These are phyloP conservation scores for Pyrenophora seminiperda DNA, from an alignment of 2,329 filamentous ascomycete species.

Conservation along the genomic window DNA sequence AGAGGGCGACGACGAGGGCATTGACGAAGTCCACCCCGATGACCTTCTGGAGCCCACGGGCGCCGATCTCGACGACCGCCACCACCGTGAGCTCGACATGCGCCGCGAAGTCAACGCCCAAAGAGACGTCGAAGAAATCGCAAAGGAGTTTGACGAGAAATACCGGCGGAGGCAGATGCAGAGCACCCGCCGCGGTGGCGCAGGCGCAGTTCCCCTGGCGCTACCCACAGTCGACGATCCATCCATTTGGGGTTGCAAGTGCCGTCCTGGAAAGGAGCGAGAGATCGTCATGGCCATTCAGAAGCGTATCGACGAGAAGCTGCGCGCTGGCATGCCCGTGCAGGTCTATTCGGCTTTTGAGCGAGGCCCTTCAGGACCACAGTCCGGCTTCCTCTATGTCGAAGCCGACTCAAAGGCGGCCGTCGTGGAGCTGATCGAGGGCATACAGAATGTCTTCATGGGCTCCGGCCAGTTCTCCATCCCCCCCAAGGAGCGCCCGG, in stretches of 20 bases:
- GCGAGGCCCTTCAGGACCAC: conserved; percentile 71
- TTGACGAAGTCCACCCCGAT: conserved; percentile 87
- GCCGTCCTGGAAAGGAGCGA: conserved; percentile 92
- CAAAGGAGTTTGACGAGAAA: conserved; percentile 77
- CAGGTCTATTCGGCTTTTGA: conserved; percentile 91
- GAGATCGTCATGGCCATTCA: conserved; percentile 88
- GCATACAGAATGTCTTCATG: conserved; percentile 87
- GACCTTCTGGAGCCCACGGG: conserved; percentile 79
- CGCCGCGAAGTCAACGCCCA: conserved; percentile 85
- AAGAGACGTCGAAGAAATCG: conserved; percentile 92
- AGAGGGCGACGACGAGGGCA: conserved; percentile 81
- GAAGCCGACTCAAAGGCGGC: conserved; percentile 88
- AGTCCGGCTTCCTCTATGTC: conserved; percentile 95
- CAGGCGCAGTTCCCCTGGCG: conserved; percentile 60
- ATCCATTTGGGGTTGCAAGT: conserved; percentile 91
- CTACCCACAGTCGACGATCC: conserved; percentile 94
- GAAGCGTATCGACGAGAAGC: conserved; percentile 82
- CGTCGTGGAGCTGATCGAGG: conserved; percentile 80
- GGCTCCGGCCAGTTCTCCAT: conserved; percentile 85
- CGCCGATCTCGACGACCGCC: conserved; percentile 83
- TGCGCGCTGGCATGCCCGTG: conserved; percentile 77
- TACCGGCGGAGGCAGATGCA: conserved; percentile 72
- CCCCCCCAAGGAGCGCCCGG: conserved; percentile 96
- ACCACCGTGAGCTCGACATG: conserved; percentile 92
- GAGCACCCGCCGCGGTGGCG: conserved; percentile 36